These are phyloP conservation scores for Rhododendron vialii DNA, from an alignment of 148 eudicot species.

Conservation along the genomic window DNA sequence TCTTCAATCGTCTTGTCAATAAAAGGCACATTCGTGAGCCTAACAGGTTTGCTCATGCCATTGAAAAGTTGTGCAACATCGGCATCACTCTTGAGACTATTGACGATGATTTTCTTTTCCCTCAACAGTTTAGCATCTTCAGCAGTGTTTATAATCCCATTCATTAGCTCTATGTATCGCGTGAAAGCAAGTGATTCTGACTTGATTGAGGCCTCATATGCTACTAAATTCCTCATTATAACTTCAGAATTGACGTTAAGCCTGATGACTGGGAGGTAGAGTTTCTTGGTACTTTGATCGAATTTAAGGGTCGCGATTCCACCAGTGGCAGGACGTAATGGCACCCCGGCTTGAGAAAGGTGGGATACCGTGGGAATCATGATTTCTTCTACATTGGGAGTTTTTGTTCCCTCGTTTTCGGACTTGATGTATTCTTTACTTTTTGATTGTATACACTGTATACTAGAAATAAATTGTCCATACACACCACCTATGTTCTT, in stretches of 20 bases:
- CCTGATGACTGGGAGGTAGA: slow-evolving; percentile 6
- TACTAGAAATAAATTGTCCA: too few relatives aligned
- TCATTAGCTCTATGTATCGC: slow-evolving; percentile 47
- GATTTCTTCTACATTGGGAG: slow-evolving; percentile 36
- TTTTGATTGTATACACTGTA: not conserved
- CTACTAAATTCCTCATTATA: slow-evolving; percentile 20
- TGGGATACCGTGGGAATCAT: slow-evolving; percentile 37
- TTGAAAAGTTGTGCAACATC: slow-evolving; percentile 38
- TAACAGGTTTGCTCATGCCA: slow-evolving; percentile 36
- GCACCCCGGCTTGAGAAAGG: slow-evolving; percentile 25
- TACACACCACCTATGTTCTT: not conserved
- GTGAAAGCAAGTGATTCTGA: slow-evolving; percentile 20
- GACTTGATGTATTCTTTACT: not conserved
- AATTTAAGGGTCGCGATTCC: slow-evolving; percentile 3
- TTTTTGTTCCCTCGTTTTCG: not conserved
- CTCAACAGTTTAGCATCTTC: not conserved
- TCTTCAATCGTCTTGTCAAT: slow-evolving; percentile 32
- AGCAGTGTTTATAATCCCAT: slow-evolving; percentile 32
- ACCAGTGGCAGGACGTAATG: slow-evolving; percentile 11
- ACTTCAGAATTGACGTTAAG: slow-evolving; percentile 11
- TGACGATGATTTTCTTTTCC: not conserved
- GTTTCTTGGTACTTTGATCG: not conserved
- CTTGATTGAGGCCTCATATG: slow-evolving; percentile 33
- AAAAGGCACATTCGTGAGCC: slow-evolving; percentile 20
- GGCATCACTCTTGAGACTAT: not conserved